phyloP scores from a whole-genome alignment of 2,329 filamentous ascomycete species.

The Dryadomyces quercus-mongolicae region DNA sequence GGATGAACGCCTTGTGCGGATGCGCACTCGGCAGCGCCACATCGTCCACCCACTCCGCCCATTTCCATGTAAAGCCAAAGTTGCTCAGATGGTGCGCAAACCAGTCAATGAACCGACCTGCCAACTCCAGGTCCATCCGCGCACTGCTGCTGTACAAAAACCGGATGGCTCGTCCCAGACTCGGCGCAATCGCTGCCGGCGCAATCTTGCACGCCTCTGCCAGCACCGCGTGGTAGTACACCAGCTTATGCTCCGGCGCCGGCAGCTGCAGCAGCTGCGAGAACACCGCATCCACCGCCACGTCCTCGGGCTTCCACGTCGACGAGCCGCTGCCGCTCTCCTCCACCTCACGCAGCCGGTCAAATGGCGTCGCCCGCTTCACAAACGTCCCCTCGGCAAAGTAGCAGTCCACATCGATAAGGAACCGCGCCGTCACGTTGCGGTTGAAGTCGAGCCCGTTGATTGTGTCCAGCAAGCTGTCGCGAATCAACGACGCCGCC shows the following conservation, averaged over 20 bases:
- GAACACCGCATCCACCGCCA: constrained; percentile 94
- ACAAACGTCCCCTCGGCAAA: constrained; percentile 85
- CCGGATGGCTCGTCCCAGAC: constrained; percentile 82
- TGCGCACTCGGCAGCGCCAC: constrained; percentile 64
- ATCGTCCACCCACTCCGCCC: constrained; percentile 92
- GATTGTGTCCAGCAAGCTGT: constrained; percentile 82
- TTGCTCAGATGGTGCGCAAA: constrained; percentile 97
- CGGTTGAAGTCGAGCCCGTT: constrained; percentile 91
- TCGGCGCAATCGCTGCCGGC: constrained; percentile 90
- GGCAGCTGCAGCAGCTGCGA: constrained; percentile 88
- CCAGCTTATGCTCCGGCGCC: constrained; percentile 77
- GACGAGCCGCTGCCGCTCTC: constrained; percentile 35
- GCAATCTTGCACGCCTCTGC: constrained; percentile 95
- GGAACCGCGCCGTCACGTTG: constrained; percentile 69
- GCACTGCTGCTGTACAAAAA: constrained; percentile 77
- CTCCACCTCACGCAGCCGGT: constrained; percentile 64
- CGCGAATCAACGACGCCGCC: constrained; percentile 71
- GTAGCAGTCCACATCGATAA: constrained; percentile 92
- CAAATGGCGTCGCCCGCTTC: constrained; percentile 85
- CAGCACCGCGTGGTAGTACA: constrained; percentile 92
- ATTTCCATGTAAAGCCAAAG: constrained; percentile 99
- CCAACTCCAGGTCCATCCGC: constrained; percentile 75
- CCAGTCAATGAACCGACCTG: constrained; percentile 88
- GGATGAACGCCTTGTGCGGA: constrained; percentile 87
- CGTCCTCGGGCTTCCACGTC: constrained; percentile 96